Evolutionary conservation across 306 rosid genomes (phyloP).

Genomic region (Lablab purpureus): DNA sequence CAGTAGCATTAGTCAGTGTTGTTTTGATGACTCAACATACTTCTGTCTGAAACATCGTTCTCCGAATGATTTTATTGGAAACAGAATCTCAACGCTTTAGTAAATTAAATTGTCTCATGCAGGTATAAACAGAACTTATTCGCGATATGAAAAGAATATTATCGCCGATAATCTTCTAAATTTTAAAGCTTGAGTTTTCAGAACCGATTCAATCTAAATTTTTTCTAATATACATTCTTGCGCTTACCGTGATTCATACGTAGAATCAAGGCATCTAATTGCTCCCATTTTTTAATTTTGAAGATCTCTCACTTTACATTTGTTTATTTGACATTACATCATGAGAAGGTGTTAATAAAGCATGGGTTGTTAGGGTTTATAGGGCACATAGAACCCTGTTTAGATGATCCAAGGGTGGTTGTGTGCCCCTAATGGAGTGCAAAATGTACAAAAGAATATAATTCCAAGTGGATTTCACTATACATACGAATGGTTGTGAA

Average conservation of each 20-base stretch:
- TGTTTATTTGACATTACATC: constrained; percentile 8
- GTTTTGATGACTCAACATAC: constrained; percentile 26
- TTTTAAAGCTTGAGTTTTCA: constrained; percentile 13
- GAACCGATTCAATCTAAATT: neutral
- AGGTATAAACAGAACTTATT: constrained; percentile 26
- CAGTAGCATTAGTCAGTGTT: neutral
- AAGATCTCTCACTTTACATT: constrained; percentile 4
- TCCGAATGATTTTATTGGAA: constrained; percentile 26
- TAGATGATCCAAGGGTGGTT: constrained; percentile 22
- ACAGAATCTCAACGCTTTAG: neutral
- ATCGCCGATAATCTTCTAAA: neutral
- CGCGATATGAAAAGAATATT: constrained; percentile 36
- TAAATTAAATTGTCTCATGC: neutral
- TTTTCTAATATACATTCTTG: neutral
- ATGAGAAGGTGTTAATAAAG: neutral
- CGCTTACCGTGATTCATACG: neutral
- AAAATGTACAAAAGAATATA: constrained; percentile 38
- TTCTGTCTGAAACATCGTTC: constrained; percentile 7
- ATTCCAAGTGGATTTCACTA: constrained; percentile 29
- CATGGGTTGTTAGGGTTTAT: constrained; percentile 30
- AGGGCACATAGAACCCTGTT: constrained; percentile 26
- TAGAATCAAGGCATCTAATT: constrained; percentile 24
- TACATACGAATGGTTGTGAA: neutral
- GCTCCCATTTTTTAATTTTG: neutral
- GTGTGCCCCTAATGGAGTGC: constrained; percentile 48